A percentile compares a stretch with the other conserved stretches of the same genome.
phyloP scores from a whole-genome alignment of 164 flowering plant species.

The Malania oleifera region DNA sequence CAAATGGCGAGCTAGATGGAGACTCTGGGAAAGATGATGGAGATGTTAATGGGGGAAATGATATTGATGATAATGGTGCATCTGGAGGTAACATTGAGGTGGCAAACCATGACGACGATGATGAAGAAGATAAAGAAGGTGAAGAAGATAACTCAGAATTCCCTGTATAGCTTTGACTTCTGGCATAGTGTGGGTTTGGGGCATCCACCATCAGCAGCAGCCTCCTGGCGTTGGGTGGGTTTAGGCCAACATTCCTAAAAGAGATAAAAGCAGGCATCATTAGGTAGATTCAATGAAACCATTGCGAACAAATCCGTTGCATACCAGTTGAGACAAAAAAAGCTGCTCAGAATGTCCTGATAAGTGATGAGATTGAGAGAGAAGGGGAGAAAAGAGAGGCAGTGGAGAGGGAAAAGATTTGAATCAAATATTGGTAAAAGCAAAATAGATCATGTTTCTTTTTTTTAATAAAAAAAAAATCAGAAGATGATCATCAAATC shows the following conservation, averaged over 20 bases:
- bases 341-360: no score
- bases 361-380: no score
- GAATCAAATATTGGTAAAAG: no score
- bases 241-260: conserved; percentile 21
- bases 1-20: conserved; percentile 13
- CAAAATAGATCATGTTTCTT: no score
- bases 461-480: no score
- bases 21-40: conserved; percentile 9
- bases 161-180: not conserved
- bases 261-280: not conserved
- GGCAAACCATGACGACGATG: conserved; percentile 12
- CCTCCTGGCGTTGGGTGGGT: conserved; percentile 15
- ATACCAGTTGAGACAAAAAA: not conserved
- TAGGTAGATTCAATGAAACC: not conserved
- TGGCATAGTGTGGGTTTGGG: not conserved
- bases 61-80: conserved; percentile 9
- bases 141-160: not conserved
- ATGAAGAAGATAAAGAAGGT: not conserved
- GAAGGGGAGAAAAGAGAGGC: no score
- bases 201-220: conserved; percentile 17
- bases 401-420: no score
- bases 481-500: no score
- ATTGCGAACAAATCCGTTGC: not conserved
- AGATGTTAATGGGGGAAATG: not conserved
- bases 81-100: conserved; percentile 15